These are phyloP conservation scores for Geum urbanum DNA, from an alignment of 306 rosid species.

Conservation along the genomic window DNA sequence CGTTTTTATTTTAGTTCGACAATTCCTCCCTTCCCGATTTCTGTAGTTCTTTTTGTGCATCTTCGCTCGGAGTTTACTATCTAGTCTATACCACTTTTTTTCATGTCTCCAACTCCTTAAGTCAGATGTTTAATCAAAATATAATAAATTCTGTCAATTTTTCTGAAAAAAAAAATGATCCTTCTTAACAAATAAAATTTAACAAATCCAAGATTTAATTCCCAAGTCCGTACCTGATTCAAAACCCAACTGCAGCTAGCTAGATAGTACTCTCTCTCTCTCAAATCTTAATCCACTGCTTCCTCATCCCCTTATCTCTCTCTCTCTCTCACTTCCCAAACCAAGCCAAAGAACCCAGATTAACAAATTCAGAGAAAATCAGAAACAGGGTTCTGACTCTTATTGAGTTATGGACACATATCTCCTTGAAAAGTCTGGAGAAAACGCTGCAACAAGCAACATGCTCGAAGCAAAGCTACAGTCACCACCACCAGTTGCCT, in stretches of 20 bases:
- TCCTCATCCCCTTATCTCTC: constrained; percentile 40
- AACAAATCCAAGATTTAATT: too few species aligned
- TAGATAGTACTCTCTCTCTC: constrained; percentile 31
- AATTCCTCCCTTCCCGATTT: too few species aligned
- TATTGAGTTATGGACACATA: constrained; percentile 49
- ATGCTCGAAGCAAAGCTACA: constrained; percentile 24
- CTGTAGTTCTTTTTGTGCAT: too few species aligned
- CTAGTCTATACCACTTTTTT: too few species aligned
- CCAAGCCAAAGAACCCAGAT: constrained; percentile 35
- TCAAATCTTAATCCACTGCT: constrained; percentile 30
- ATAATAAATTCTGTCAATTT: too few species aligned
- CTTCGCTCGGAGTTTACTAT: too few species aligned
- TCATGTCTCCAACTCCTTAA: too few species aligned
- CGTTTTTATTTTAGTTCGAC: too few species aligned
- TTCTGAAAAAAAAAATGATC: too few species aligned
- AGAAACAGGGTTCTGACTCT: constrained; percentile 30
- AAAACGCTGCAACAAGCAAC: constrained; percentile 25
- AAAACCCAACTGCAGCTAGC: constrained; percentile 30
- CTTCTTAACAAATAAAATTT: too few species aligned
- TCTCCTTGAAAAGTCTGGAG: constrained; percentile 38
- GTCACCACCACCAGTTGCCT: constrained; percentile 24
- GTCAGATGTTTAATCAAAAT: too few species aligned
- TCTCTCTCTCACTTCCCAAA: neutral
- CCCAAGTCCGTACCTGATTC: too few species aligned
- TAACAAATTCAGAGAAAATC: constrained; percentile 8